Conservation (phyloP, 1,284 basidiomycete genomes). For the Cutaneotrichosporon cavernicola region DNA sequence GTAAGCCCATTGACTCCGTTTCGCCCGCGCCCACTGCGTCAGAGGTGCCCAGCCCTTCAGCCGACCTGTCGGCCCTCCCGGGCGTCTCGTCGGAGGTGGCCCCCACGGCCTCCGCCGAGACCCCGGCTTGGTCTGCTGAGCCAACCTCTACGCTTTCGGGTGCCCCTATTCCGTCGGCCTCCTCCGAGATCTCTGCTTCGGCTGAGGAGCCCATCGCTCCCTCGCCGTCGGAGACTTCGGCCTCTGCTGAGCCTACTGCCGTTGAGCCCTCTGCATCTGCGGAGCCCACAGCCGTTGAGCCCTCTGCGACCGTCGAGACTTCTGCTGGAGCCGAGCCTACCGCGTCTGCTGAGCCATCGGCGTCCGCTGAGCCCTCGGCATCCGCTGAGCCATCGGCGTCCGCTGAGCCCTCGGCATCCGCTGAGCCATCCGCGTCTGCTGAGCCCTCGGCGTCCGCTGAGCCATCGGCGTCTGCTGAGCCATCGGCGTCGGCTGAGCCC, state of each 20-base stretch:
- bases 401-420: neutral
- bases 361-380: slow-evolving; percentile 12
- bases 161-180: slow-evolving; percentile 10
- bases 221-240: slow-evolving; percentile 12
- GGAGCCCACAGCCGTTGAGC: slow-evolving; percentile 5
- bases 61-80: slow-evolving; percentile 9
- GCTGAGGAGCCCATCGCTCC: slow-evolving; percentile 3
- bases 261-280: slow-evolving; percentile 6
- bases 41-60: slow-evolving; percentile 11
- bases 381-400: slow-evolving; percentile 12
- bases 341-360: neutral
- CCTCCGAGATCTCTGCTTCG: slow-evolving; percentile 7
- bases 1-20: slow-evolving; percentile 8
- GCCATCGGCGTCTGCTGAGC: neutral
- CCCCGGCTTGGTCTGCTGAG: slow-evolving; percentile 10
- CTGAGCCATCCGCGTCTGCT: neutral
- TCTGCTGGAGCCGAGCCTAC: neutral
- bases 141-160: slow-evolving; percentile 13
- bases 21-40: neutral
- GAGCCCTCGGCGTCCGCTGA: slow-evolving; percentile 3
- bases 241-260: slow-evolving; percentile 3
- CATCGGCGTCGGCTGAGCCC: neutral
- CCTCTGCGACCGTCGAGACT: slow-evolving; percentile 10
- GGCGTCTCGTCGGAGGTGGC: slow-evolving; percentile 6
- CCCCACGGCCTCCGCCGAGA: neutral